phyloP scores from a whole-genome alignment of 73 alveolate species.

The Stentor roeselii region DNA sequence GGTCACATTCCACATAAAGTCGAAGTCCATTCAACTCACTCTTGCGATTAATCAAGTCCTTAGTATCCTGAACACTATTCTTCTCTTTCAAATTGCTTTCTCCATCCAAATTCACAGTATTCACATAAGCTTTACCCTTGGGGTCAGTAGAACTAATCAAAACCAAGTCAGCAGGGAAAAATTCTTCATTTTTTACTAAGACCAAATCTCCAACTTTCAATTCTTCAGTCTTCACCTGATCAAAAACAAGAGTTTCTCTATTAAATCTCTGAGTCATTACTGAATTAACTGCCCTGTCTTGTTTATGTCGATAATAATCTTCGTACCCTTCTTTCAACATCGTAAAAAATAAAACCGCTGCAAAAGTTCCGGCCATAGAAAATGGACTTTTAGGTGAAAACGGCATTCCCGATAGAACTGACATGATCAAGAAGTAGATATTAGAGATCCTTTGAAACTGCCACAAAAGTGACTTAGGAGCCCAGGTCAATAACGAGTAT shows the following conservation, averaged over 20 bases:
- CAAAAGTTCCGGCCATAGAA: conserved; percentile 87
- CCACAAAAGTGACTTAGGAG: conserved; percentile 70
- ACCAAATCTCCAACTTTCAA: conserved; percentile 49
- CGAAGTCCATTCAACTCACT: too few relatives aligned
- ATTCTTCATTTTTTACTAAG: conserved; percentile 42
- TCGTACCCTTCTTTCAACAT: conserved; percentile 51
- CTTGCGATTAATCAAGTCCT: conserved; percentile 28
- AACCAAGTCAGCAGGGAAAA: conserved; percentile 51
- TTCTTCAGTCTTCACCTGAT: conserved; percentile 24
- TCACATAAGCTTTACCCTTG: conserved; percentile 78
- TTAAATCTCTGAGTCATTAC: conserved; percentile 20
- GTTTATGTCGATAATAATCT: conserved; percentile 44
- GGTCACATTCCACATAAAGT: conserved; percentile 23
- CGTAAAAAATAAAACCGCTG: conserved; percentile 44
- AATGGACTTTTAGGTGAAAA: conserved; percentile 88
- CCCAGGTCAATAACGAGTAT: conserved; percentile 75
- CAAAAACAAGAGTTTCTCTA: neutral
- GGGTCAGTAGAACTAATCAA: conserved; percentile 31
- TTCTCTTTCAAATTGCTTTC: conserved; percentile 93
- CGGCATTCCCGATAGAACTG: conserved; percentile 76
- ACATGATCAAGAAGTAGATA: conserved; percentile 70
- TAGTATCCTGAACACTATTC: conserved; percentile 17
- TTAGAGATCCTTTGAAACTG: conserved; percentile 78
- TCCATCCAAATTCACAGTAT: conserved; percentile 97
- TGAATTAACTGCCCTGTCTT: conserved; percentile 40